phyloP scores from a whole-genome alignment of 495 filamentous ascomycete species.

The Tuber indicum region DNA sequence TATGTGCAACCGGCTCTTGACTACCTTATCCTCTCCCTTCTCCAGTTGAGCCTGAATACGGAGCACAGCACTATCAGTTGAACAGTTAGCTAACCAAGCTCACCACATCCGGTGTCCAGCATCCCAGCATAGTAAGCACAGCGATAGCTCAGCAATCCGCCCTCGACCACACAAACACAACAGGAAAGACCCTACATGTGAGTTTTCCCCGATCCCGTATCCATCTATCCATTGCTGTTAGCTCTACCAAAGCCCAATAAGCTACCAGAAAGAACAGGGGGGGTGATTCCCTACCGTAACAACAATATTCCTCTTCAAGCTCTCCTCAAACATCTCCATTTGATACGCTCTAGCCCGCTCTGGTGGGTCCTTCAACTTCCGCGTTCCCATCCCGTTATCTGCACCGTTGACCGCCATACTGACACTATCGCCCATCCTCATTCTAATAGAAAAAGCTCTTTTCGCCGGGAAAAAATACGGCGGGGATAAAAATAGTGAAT shows the following conservation, averaged over 20 bases:
- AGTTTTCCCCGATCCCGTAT: constrained; percentile 89
- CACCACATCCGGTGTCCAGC: not conserved
- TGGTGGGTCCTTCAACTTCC: not conserved
- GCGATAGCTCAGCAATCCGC: not conserved
- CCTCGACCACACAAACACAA: not conserved
- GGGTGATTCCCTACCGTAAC: constrained; percentile 57
- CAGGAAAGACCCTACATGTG: constrained; percentile 57
- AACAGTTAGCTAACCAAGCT: constrained; percentile 7
- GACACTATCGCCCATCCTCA: not conserved
- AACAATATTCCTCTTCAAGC: constrained; percentile 71
- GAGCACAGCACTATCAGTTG: constrained; percentile 59
- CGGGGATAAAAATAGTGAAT: not conserved
- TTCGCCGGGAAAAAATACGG: not conserved
- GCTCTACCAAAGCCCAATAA: not conserved
- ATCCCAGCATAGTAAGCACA: not conserved
- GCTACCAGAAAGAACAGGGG: not conserved
- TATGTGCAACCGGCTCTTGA: constrained; percentile 14
- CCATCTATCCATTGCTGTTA: constrained; percentile 57
- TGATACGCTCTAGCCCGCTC: constrained; percentile 65
- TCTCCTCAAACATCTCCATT: constrained; percentile 82
- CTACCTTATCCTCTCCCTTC: constrained; percentile 56
- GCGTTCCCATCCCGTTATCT: not conserved
- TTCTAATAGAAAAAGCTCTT: not conserved
- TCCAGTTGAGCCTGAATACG: constrained; percentile 75
- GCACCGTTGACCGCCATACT: not conserved